Conservation (phyloP, 1,284 basidiomycete genomes). For the Mycosarcoma maydis region DNA sequence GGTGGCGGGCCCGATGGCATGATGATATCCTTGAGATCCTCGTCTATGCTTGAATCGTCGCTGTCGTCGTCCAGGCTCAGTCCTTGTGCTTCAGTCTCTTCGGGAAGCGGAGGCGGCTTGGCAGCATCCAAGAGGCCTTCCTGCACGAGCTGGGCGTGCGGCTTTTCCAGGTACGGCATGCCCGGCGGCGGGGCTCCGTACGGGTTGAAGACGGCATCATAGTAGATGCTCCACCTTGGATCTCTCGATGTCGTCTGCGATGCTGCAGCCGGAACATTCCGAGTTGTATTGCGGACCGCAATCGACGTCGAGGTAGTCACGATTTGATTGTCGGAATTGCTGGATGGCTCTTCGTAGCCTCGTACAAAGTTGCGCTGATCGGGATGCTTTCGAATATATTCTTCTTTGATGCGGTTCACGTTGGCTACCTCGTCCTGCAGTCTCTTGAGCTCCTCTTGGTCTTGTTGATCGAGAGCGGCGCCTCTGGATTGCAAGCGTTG, state of each 20-base stretch:
- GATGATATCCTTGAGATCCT: constrained; percentile 58
- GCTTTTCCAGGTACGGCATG: constrained; percentile 85
- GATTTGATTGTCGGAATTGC: not conserved
- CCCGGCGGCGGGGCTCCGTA: constrained; percentile 95
- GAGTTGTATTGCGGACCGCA: not conserved
- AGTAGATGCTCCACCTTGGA: constrained; percentile 79
- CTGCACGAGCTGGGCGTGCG: constrained; percentile 30
- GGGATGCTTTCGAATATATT: constrained; percentile 83
- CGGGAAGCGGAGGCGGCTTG: constrained; percentile 35
- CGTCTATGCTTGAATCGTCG: constrained; percentile 54
- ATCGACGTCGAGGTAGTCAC: not conserved
- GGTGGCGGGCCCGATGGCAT: constrained; percentile 62
- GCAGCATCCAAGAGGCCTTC: constrained; percentile 41
- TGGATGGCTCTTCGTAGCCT: constrained; percentile 31
- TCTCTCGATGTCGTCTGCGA: constrained; percentile 1
- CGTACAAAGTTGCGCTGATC: constrained; percentile 84
- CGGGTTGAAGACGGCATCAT: constrained; percentile 90
- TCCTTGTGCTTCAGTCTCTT: constrained; percentile 10
- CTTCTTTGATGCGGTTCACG: constrained; percentile 54
- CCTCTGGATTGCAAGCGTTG: constrained; percentile 32
- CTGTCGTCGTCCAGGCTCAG: constrained; percentile 21
- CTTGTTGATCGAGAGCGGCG: constrained; percentile 17
- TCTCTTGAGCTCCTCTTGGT: constrained; percentile 40
- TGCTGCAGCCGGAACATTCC: not conserved
- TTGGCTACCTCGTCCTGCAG: constrained; percentile 42